phyloP scores from a whole-genome alignment of 768 basidiomycete genomes.

The Pholiota conissans region DNA sequence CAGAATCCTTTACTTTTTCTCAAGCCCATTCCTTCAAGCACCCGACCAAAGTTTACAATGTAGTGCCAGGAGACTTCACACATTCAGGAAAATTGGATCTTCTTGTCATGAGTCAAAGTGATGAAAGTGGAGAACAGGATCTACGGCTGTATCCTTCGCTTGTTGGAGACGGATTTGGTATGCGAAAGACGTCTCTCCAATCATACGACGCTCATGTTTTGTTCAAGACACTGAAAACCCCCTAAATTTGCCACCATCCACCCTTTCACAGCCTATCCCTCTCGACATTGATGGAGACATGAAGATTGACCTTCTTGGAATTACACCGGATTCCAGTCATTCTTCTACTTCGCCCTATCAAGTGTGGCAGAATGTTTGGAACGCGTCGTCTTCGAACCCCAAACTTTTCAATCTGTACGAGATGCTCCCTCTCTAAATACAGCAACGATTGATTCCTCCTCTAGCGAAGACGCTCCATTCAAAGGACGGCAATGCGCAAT shows the following conservation, averaged over 20 bases:
- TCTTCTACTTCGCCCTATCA: constrained; percentile 43
- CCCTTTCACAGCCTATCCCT: constrained; percentile 77
- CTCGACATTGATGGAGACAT: constrained; percentile 89
- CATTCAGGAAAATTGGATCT: constrained; percentile 90
- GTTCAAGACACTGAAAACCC: constrained; percentile 40
- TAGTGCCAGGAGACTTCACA: constrained; percentile 92
- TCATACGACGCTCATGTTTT: not conserved
- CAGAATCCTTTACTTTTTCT: constrained; percentile 61
- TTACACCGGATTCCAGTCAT: constrained; percentile 39
- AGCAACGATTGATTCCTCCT: not conserved
- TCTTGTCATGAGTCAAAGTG: constrained; percentile 77
- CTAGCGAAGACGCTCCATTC: constrained; percentile 61
- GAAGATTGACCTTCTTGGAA: constrained; percentile 84
- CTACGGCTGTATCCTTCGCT: constrained; percentile 72
- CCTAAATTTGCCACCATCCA: constrained; percentile 61
- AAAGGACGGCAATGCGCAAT: constrained; percentile 66
- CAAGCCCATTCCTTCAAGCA: constrained; percentile 55
- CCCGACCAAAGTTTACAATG: constrained; percentile 63
- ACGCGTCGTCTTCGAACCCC: constrained; percentile 49
- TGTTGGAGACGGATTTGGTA: constrained; percentile 66
- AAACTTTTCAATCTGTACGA: constrained; percentile 70
- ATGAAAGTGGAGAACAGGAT: constrained; percentile 49
- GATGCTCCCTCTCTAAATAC: not conserved
- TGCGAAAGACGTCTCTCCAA: constrained; percentile 16
- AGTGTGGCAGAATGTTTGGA: constrained; percentile 84